These are phyloP conservation scores for Pythium aristosporum DNA, from an alignment of 352 stramenopile genomes.

Conservation along the genomic window DNA sequence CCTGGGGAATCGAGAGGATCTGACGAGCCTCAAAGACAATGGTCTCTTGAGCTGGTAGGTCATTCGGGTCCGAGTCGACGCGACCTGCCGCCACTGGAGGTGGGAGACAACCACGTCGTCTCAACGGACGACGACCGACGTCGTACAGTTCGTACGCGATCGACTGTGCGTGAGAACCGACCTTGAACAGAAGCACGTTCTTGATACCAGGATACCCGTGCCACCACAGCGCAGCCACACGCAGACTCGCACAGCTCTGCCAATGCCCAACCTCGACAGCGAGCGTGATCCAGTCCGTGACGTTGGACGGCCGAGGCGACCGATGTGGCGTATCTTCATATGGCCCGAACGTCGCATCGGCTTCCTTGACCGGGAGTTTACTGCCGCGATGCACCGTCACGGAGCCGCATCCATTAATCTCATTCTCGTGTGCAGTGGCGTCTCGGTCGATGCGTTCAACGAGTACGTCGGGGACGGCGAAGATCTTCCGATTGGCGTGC, in stretches of 20 bases:
- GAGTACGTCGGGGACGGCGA: conserved; percentile 25
- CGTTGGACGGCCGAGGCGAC: neutral
- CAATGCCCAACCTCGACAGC: conserved; percentile 25
- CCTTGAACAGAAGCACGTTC: conserved; percentile 30
- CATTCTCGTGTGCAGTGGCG: conserved; percentile 30
- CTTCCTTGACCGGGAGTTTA: conserved; percentile 20
- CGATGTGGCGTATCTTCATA: neutral
- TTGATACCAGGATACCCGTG: conserved; percentile 16
- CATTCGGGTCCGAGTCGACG: no score
- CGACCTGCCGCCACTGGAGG: neutral
- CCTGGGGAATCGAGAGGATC: no score
- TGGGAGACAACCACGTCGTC: neutral
- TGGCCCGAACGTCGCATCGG: conserved; percentile 28
- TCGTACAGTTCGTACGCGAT: conserved; percentile 25
- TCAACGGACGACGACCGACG: neutral
- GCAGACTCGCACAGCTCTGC: conserved; percentile 18
- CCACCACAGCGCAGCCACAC: conserved; percentile 11
- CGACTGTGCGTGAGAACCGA: neutral
- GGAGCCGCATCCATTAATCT: conserved; percentile 26
- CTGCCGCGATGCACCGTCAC: conserved; percentile 11
- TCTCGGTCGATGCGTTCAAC: conserved; percentile 30
- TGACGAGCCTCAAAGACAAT: no score
- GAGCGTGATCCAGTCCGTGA: conserved; percentile 23
- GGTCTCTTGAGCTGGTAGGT: no score
- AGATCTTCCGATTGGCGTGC: conserved; percentile 19